Evolutionary conservation across 106 monocot species (phyloP).

Genomic region (Dioscorea alata): DNA sequence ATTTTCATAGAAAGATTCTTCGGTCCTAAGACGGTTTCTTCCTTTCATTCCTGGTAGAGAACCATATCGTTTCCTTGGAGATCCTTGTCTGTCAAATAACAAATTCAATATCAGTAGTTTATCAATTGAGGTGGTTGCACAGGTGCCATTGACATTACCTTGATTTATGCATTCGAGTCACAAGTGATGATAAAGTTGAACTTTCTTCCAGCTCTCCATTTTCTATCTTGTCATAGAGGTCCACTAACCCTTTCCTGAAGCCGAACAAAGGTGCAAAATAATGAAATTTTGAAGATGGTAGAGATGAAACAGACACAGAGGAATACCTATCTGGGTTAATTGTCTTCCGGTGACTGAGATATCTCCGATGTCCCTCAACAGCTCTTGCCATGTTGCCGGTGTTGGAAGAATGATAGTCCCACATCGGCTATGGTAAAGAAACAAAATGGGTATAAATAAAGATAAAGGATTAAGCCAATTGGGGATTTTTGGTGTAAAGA

Average conservation of each 20-base stretch:
- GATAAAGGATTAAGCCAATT: too few relatives aligned
- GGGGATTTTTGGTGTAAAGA: too few relatives aligned
- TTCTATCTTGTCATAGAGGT: slow-evolving; percentile 75
- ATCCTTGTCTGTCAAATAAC: slow-evolving; percentile 50
- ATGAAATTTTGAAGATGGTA: neutral
- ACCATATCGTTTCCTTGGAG: slow-evolving; percentile 81
- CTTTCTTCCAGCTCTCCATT: slow-evolving; percentile 72
- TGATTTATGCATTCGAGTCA: slow-evolving; percentile 67
- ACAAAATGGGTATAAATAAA: too few relatives aligned
- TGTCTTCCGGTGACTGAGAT: slow-evolving; percentile 86
- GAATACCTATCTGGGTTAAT: slow-evolving; percentile 83
- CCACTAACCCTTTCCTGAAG: slow-evolving; percentile 84
- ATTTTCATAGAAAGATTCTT: slow-evolving; percentile 98
- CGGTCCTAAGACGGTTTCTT: slow-evolving; percentile 66
- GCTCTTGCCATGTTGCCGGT: slow-evolving; percentile 98
- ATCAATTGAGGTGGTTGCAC: neutral
- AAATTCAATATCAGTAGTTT: neutral
- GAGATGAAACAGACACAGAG: neutral
- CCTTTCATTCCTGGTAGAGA: slow-evolving; percentile 81
- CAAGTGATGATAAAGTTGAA: slow-evolving; percentile 34
- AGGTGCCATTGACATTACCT: slow-evolving; percentile 35
- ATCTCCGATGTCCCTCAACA: slow-evolving; percentile 95
- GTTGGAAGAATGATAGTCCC: too few relatives aligned
- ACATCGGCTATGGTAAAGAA: too few relatives aligned
- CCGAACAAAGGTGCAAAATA: neutral